These are phyloP conservation scores for Colletotrichum viniferum DNA, from an alignment of 2,329 filamentous ascomycete species.

Conservation along the genomic window DNA sequence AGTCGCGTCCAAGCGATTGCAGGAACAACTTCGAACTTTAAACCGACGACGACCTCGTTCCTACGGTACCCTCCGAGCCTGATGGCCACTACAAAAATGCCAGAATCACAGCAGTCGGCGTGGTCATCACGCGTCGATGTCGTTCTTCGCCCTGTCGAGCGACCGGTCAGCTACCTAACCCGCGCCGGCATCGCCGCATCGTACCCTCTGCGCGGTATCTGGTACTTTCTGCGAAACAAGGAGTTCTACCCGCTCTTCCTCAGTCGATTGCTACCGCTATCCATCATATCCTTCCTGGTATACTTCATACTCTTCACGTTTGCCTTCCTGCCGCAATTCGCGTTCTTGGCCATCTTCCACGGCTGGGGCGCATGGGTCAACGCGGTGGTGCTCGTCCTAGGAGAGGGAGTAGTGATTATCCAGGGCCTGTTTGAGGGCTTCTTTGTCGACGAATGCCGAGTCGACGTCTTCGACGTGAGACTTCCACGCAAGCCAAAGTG, in stretches of 20 bases:
- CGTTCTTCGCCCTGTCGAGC: conserved; percentile 28
- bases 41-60: not conserved
- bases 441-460: conserved; percentile 78
- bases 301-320: conserved; percentile 88
- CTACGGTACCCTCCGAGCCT: not conserved
- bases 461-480: conserved; percentile 83
- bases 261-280: conserved; percentile 78
- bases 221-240: conserved; percentile 78
- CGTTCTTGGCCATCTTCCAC: conserved; percentile 89
- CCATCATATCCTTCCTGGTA: conserved; percentile 81
- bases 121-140: conserved; percentile 14
- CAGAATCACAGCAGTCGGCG: conserved; percentile 3
- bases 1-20: not conserved
- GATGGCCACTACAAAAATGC: not conserved
- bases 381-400: conserved; percentile 85
- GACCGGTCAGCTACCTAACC: conserved; percentile 45
- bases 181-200: conserved; percentile 52
- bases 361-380: conserved; percentile 88
- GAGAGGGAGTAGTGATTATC: conserved; percentile 76
- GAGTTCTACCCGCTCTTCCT: conserved; percentile 84
- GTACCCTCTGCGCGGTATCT: conserved; percentile 74
- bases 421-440: conserved; percentile 76
- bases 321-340: conserved; percentile 86
- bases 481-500: not conserved
- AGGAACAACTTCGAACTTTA: not conserved